Conservation (phyloP, 202 grass and related monocot species). For the Musa balbisiana region DNA sequence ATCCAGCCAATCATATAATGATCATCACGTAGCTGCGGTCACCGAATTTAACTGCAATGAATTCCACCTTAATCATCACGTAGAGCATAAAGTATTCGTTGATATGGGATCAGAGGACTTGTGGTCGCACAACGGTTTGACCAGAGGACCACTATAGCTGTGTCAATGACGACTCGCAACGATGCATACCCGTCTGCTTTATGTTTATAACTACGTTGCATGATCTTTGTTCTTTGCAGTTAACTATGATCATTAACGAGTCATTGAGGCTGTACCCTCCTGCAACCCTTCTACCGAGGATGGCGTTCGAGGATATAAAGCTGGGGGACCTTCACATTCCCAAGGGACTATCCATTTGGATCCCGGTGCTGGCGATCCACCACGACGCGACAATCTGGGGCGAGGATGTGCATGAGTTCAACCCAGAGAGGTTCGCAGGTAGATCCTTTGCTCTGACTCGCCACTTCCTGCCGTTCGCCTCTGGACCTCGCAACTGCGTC, state of each 20-base stretch:
- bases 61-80: too few relatives aligned
- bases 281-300: slow-evolving; percentile 52
- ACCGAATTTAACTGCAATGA: too few relatives aligned
- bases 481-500: slow-evolving; percentile 65
- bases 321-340: slow-evolving; percentile 43
- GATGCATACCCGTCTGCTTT: too few relatives aligned
- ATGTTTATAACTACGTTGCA: background rate
- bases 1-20: too few relatives aligned
- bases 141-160: too few relatives aligned
- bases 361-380: slow-evolving; percentile 70
- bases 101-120: too few relatives aligned
- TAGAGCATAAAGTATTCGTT: too few relatives aligned
- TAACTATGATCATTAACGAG: slow-evolving; percentile 63
- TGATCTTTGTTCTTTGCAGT: slow-evolving; percentile 9
- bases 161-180: too few relatives aligned
- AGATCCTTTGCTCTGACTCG: slow-evolving; percentile 47
- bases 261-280: slow-evolving; percentile 74
- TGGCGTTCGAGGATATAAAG: slow-evolving; percentile 54
- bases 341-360: slow-evolving; percentile 55
- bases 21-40: too few relatives aligned
- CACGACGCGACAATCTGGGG: slow-evolving; percentile 59
- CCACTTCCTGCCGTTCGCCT: slow-evolving; percentile 73
- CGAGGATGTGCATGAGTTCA: slow-evolving; percentile 36
- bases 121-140: too few relatives aligned
- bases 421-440: slow-evolving; percentile 41